Conservation (phyloP, 2,329 filamentous ascomycete species). For the Talaromyces sp. region DNA sequence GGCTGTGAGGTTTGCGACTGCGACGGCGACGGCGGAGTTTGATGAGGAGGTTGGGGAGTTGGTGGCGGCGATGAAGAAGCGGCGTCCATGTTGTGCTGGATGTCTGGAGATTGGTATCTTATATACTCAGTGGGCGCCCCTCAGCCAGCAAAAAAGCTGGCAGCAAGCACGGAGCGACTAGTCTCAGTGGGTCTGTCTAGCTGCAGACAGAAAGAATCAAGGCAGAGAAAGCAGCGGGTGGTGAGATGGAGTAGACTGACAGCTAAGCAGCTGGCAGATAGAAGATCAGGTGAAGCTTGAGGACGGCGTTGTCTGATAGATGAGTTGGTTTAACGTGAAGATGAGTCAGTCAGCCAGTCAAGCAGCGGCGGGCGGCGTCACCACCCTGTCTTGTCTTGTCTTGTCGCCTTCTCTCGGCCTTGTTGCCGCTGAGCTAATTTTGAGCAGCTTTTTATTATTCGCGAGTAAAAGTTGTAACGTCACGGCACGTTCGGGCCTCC, state of each 20-base stretch:
- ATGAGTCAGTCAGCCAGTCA: background rate
- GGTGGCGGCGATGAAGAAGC: slow-evolving; percentile 2
- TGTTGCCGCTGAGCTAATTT: slow-evolving; percentile 10
- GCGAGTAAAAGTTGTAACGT: background rate
- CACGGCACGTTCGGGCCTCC: background rate
- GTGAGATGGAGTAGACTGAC: background rate
- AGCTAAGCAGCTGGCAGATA: background rate
- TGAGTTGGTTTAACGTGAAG: background rate
- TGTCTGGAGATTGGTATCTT: background rate
- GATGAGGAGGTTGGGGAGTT: background rate
- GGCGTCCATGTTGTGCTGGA: slow-evolving; percentile 1
- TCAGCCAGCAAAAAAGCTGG: background rate
- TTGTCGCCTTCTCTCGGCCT: background rate
- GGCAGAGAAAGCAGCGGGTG: background rate
- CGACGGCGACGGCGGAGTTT: background rate
- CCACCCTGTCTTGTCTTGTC: background rate
- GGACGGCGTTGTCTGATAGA: background rate
- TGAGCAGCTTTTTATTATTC: background rate
- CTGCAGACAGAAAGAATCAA: background rate
- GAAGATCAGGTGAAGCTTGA: background rate
- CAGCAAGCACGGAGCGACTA: background rate
- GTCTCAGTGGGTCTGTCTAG: background rate
- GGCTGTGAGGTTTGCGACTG: background rate
- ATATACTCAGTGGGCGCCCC: background rate
- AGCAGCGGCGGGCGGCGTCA: slow-evolving; percentile 10